These are phyloP conservation scores for Phytophthora sp. DNA, from an alignment of 352 stramenopile species.

Conservation along the genomic window DNA sequence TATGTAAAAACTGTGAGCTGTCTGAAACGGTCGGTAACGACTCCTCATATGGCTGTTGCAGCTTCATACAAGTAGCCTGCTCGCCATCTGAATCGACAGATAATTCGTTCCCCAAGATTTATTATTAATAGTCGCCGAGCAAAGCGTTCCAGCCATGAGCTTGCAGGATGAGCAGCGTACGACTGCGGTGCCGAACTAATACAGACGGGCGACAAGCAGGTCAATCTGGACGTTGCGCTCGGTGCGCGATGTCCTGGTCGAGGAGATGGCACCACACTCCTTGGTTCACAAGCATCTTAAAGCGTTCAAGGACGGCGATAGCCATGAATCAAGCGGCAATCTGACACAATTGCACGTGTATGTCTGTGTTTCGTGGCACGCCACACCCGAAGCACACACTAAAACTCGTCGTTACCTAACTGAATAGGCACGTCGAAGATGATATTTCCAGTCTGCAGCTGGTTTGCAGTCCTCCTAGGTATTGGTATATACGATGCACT, in stretches of 20 bases:
- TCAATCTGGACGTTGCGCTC: neutral
- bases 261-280: conserved; percentile 2
- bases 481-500: too few relatives aligned
- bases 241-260: conserved; percentile 14
- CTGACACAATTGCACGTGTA: neutral
- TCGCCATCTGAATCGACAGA: conserved; percentile 19
- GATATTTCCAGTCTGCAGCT: conserved; percentile 4
- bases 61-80: neutral
- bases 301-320: too few relatives aligned
- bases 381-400: too few relatives aligned
- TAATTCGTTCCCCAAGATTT: conserved; percentile 13
- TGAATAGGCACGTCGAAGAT: neutral
- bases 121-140: neutral
- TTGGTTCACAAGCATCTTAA: neutral
- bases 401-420: neutral
- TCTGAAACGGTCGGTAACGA: neutral
- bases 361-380: too few relatives aligned
- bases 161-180: conserved; percentile 23
- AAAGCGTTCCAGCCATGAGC: conserved; percentile 8
- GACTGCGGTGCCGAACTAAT: conserved; percentile 9
- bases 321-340: too few relatives aligned
- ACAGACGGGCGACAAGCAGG: conserved; percentile 4
- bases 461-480: neutral
- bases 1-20: conserved; percentile 24
- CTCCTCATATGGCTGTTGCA: conserved; percentile 2